Conservation (phyloP, 2,329 filamentous ascomycete species). For the Xylariaceae sp. region DNA sequence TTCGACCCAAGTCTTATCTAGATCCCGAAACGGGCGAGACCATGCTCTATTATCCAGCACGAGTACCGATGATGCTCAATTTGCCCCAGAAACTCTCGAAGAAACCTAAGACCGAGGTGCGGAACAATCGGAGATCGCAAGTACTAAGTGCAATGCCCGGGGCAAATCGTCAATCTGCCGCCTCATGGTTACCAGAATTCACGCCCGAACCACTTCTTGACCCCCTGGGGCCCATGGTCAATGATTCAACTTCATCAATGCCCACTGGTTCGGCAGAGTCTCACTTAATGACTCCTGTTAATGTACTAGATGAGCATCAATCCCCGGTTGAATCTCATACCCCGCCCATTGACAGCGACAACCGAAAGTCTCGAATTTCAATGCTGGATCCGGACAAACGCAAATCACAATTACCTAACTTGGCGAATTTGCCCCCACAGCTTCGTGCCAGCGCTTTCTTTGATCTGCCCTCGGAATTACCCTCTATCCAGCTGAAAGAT, state of each 20-base stretch:
- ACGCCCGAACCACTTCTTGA: conserved; percentile 39
- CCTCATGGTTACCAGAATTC: conserved; percentile 41
- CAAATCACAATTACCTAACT: conserved; percentile 46
- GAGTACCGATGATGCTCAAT: conserved; percentile 91
- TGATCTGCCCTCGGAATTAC: conserved; percentile 65
- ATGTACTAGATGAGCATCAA: conserved; percentile 18
- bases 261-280: neutral
- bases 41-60: conserved; percentile 96
- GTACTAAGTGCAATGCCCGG: conserved; percentile 68
- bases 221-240: conserved; percentile 35
- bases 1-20: conserved; percentile 62
- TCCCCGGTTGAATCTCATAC: conserved; percentile 14
- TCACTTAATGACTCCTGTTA: conserved; percentile 2
- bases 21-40: conserved; percentile 71
- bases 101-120: conserved; percentile 65
- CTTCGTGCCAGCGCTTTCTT: conserved; percentile 92
- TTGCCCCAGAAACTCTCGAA: conserved; percentile 86
- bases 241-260: conserved; percentile 5
- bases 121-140: conserved; percentile 76
- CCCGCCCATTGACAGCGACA: conserved; percentile 15
- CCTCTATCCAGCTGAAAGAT: conserved; percentile 66
- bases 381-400: conserved; percentile 44
- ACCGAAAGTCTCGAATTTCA: conserved; percentile 38
- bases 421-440: conserved; percentile 74
- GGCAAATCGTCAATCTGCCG: conserved; percentile 42